Conservation (phyloP, 768 basidiomycete genomes). For the Podaxis sp. region DNA sequence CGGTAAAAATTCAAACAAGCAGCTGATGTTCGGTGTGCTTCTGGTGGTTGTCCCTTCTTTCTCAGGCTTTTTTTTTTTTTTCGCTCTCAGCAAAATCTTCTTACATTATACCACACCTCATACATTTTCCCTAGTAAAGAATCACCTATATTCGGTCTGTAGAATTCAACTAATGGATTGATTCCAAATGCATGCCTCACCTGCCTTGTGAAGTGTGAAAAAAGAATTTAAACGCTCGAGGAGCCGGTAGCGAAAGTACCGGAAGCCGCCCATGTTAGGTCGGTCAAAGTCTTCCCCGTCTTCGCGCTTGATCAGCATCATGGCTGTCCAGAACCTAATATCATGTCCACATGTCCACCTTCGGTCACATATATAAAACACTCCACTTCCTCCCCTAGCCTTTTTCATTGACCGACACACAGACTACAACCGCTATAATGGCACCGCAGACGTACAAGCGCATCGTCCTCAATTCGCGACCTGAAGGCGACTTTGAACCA, state of each 20-base stretch:
- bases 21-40: neutral
- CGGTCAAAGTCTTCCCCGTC: neutral
- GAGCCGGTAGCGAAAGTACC: neutral
- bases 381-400: neutral
- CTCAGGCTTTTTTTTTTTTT: neutral
- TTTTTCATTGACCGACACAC: neutral
- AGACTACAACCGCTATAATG: constrained; percentile 1
- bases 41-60: neutral
- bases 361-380: neutral
- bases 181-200: neutral
- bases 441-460: constrained; percentile 46
- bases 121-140: neutral
- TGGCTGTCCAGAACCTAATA: neutral
- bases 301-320: neutral
- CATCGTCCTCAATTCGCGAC: constrained; percentile 77
- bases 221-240: neutral
- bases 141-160: too few relatives aligned
- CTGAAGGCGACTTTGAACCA: constrained; percentile 62
- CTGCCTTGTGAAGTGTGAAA: neutral
- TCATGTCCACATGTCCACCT: neutral
- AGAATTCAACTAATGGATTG: too few relatives aligned
- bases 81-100: neutral
- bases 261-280: neutral
- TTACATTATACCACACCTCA: neutral
- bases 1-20: neutral